phyloP scores from a whole-genome alignment of 2,329 filamentous ascomycete species.

The Aureobasidium sp. region DNA sequence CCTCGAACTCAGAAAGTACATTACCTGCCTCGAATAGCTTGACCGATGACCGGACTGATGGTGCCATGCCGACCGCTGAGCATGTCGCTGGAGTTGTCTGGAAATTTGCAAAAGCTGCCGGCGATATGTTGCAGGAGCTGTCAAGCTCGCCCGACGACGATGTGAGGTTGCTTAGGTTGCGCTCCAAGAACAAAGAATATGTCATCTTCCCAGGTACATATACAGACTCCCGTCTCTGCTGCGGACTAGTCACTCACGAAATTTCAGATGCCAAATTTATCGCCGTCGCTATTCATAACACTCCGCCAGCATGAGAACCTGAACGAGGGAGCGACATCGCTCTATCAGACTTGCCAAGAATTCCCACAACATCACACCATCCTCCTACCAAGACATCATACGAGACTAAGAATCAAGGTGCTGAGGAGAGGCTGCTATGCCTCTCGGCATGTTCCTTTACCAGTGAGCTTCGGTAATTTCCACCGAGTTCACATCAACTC shows the following conservation, averaged over 20 bases:
- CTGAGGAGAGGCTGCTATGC: background rate
- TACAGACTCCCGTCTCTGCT: background rate
- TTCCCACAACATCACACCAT: background rate
- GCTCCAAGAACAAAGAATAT: slow-evolving; percentile 79
- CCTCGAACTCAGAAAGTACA: slow-evolving; percentile 37
- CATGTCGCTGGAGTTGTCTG: slow-evolving; percentile 71
- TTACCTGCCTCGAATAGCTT: slow-evolving; percentile 16
- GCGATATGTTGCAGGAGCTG: slow-evolving; percentile 62
- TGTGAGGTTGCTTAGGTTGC: slow-evolving; percentile 64
- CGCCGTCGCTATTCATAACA: slow-evolving; percentile 73
- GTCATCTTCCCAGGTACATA: slow-evolving; percentile 63
- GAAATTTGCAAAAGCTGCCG: slow-evolving; percentile 64
- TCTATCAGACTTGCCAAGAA: background rate
- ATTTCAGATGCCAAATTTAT: slow-evolving; percentile 62
- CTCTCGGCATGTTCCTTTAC: slow-evolving; percentile 28
- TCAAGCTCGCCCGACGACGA: slow-evolving; percentile 70
- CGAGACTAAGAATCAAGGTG: background rate
- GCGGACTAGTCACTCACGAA: background rate
- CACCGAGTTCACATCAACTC: slow-evolving; percentile 61
- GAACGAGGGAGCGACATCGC: background rate
- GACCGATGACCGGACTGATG: slow-evolving; percentile 22
- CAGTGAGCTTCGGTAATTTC: slow-evolving; percentile 62
- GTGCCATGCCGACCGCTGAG: slow-evolving; percentile 52
- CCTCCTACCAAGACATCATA: background rate
- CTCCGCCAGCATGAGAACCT: slow-evolving; percentile 53